phyloP scores from a whole-genome alignment of 83 land plant species.

The Thuja plicata region DNA sequence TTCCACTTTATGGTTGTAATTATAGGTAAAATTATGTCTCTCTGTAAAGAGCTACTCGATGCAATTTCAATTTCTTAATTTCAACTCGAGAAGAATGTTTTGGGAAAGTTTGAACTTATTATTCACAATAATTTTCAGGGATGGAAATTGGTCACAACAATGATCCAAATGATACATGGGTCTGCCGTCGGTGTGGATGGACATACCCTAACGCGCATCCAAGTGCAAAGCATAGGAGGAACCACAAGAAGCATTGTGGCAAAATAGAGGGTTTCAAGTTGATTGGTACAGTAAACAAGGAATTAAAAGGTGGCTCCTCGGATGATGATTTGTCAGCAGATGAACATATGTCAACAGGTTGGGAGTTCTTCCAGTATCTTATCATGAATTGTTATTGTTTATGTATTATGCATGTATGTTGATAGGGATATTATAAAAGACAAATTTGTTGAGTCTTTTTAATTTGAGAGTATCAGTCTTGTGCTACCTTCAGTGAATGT shows the following conservation, averaged over 20 bases:
- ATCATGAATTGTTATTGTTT: not conserved
- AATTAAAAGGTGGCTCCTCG: not conserved
- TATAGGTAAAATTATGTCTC: too few species aligned
- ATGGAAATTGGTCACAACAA: not conserved
- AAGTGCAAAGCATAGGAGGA: slow-evolving; percentile 64
- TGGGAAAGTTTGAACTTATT: too few species aligned
- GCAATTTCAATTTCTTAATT: too few species aligned
- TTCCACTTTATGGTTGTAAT: too few species aligned
- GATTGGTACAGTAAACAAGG: not conserved
- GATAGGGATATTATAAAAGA: too few species aligned
- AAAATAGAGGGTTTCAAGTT: slow-evolving; percentile 39
- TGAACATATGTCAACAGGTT: slow-evolving; percentile 7
- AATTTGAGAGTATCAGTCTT: not conserved
- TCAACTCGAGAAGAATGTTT: too few species aligned
- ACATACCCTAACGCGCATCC: slow-evolving; percentile 73
- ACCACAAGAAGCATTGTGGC: slow-evolving; percentile 76
- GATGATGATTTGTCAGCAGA: not conserved
- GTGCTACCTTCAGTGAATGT: not conserved
- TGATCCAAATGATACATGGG: slow-evolving; percentile 31
- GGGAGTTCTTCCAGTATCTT: not conserved
- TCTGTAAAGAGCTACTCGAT: too few species aligned
- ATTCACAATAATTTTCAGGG: not conserved
- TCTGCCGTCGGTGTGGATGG: slow-evolving; percentile 72
- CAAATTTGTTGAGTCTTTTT: not conserved
- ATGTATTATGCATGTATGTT: not conserved